Conservation (phyloP, 441 rosid species). For the Hura crepitans region DNA sequence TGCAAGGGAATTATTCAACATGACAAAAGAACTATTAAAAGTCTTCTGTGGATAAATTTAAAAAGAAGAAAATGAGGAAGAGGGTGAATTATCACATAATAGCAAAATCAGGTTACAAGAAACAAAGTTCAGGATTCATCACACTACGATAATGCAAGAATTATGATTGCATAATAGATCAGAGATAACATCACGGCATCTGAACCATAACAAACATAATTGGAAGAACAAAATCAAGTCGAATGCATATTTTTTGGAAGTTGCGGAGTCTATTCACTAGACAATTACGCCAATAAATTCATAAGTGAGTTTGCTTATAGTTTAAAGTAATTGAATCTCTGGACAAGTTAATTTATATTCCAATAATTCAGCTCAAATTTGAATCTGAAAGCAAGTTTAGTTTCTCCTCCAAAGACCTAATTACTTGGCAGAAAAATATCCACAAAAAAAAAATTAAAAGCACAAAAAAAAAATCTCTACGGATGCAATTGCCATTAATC, state of each 20-base stretch:
- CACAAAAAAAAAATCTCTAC: not conserved
- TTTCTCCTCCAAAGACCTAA: not conserved
- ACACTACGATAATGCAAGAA: not conserved
- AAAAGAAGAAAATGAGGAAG: not conserved
- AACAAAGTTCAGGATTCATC: not conserved
- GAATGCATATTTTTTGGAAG: not conserved
- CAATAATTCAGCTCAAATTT: not conserved
- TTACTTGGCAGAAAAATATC: not conserved
- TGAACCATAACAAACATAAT: not conserved
- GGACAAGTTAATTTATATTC: not conserved
- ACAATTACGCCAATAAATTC: not conserved
- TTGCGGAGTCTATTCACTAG: not conserved
- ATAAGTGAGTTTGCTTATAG: not conserved
- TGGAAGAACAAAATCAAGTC: not conserved
- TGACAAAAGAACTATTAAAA: not conserved
- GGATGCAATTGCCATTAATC: not conserved
- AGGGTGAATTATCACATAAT: not conserved
- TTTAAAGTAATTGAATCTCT: not conserved
- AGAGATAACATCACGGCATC: not conserved
- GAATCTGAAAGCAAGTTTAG: not conserved
- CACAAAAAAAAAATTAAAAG: not conserved
- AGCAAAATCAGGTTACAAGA: not conserved
- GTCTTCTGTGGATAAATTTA: not conserved
- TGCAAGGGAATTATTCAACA: conserved; percentile 25
- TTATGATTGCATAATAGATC: not conserved